Conservation (phyloP, 2,329 filamentous ascomycete genomes). For the Aspergillus latus region DNA sequence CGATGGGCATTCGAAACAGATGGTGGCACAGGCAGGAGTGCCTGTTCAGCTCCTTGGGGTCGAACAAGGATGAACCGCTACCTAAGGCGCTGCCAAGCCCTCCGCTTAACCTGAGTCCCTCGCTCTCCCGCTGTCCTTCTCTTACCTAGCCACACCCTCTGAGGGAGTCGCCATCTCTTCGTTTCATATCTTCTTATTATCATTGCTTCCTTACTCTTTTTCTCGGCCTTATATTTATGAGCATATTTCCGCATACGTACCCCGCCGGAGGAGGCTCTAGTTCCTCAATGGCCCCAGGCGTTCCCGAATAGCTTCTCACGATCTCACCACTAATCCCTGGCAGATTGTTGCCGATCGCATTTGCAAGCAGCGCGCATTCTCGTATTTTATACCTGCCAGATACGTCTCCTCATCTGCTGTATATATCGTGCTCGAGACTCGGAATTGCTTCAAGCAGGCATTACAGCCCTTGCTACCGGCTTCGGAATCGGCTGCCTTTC, state of each 20-base stretch:
- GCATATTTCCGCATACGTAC: neutral
- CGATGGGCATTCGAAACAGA: neutral
- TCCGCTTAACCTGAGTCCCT: slow-evolving; percentile 19
- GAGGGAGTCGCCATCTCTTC: slow-evolving; percentile 4
- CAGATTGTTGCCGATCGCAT: slow-evolving; percentile 9
- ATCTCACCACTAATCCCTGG: slow-evolving; percentile 9
- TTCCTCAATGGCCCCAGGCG: slow-evolving; percentile 14
- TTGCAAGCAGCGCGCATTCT: slow-evolving; percentile 5
- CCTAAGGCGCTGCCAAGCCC: slow-evolving; percentile 17
- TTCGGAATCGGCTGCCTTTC: slow-evolving; percentile 3
- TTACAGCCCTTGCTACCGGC: neutral
- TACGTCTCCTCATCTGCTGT: neutral
- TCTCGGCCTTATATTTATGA: neutral
- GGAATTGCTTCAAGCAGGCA: neutral
- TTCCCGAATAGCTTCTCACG: slow-evolving; percentile 11
- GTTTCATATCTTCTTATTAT: slow-evolving; percentile 1
- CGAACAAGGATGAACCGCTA: neutral
- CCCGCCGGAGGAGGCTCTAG: slow-evolving; percentile 11
- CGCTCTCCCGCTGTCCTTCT: slow-evolving; percentile 11
- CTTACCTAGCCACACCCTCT: slow-evolving; percentile 7
- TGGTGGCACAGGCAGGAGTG: slow-evolving; percentile 1
- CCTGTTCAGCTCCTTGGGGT: slow-evolving; percentile 1
- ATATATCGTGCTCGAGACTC: neutral
- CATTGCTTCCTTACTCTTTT: neutral
- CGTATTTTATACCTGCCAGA: neutral